Percentiles rank a stretch among this genome's conserved stretches.
Evolutionary conservation across 257 asterid genomes (phyloP).

Genomic region (Linaria vulgaris): DNA sequence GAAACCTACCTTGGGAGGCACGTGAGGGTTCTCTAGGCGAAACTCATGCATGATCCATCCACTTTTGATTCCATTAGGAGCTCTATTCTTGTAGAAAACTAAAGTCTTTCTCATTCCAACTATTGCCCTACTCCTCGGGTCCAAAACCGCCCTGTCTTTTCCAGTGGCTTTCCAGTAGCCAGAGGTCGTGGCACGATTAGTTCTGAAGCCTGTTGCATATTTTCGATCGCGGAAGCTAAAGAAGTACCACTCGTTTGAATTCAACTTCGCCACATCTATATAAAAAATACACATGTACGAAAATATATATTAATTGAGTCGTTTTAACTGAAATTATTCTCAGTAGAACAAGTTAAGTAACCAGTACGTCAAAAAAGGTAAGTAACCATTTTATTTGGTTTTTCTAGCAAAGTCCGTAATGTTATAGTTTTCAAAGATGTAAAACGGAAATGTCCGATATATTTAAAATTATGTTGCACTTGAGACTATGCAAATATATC

Average conservation of each 20-base stretch:
- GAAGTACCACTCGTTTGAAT: slow-evolving; percentile 87
- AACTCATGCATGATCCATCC: slow-evolving; percentile 96
- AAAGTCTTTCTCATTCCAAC: slow-evolving; percentile 95
- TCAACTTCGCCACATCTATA: slow-evolving; percentile 75
- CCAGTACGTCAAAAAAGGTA: no score
- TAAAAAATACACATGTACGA: no score
- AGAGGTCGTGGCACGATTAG: slow-evolving; percentile 68
- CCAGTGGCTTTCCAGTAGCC: slow-evolving; percentile 98
- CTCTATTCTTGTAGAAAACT: slow-evolving; percentile 84
- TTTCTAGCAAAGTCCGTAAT: no score
- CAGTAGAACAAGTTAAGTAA: no score
- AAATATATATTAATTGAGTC: no score
- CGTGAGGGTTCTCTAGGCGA: slow-evolving; percentile 71
- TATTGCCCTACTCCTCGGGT: slow-evolving; percentile 33
- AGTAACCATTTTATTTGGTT: no score
- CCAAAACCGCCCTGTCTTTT: slow-evolving; percentile 60
- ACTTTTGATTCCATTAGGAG: slow-evolving; percentile 82
- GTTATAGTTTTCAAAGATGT: no score
- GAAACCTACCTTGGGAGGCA: slow-evolving; percentile 75
- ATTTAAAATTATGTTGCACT: no score
- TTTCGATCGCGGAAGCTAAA: slow-evolving; percentile 84
- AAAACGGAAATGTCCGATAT: no score
- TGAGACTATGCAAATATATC: no score
- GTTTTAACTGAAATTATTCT: no score
- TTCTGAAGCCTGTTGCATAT: slow-evolving; percentile 72